Conservation (phyloP, 2,329 filamentous ascomycete genomes). For the Purpureocillium takamizusanense region DNA sequence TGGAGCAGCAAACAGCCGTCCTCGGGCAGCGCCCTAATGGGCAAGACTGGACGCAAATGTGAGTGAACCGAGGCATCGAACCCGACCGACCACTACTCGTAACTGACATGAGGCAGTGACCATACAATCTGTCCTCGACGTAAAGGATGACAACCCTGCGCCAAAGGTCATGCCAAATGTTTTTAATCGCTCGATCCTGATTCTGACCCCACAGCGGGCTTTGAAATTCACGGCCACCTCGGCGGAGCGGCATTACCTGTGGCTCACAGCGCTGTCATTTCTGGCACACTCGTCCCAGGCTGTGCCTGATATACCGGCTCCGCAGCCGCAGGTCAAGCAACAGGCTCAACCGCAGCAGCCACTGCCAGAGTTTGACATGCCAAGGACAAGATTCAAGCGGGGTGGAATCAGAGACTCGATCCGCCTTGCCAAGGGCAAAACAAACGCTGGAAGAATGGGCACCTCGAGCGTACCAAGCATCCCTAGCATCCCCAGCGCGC, state of each 20-base stretch:
- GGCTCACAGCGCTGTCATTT: conserved; percentile 92
- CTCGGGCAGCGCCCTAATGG: conserved; percentile 77
- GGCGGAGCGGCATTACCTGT: conserved; percentile 83
- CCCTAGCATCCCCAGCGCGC: conserved; percentile 26
- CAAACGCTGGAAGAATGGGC: conserved; percentile 41
- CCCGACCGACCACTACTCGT: conserved; percentile 1
- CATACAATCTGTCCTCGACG: conserved; percentile 94
- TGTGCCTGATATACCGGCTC: conserved; percentile 61
- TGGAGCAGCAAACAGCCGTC: conserved; percentile 98
- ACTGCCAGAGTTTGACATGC: conserved; percentile 41
- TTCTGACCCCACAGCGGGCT: conserved; percentile 85
- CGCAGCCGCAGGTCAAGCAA: conserved; percentile 29
- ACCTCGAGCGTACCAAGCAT: conserved; percentile 41
- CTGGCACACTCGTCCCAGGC: conserved; percentile 81
- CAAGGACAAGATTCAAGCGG: conserved; percentile 37
- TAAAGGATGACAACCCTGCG: conserved; percentile 83
- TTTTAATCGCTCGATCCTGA: conserved; percentile 91
- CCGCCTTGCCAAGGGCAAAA: conserved; percentile 68
- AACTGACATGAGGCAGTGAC: conserved; percentile 52
- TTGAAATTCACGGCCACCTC: conserved; percentile 87
- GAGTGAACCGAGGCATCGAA: conserved; percentile 33
- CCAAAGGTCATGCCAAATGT: conserved; percentile 59
- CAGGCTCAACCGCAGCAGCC: conserved; percentile 26
- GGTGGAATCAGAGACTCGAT: conserved; percentile 77
- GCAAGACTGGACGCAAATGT: conserved; percentile 92